Base-by-base conservation (phyloP, 1,284 basidiomycete species). In the Malassezia brasiliensis region DNA sequence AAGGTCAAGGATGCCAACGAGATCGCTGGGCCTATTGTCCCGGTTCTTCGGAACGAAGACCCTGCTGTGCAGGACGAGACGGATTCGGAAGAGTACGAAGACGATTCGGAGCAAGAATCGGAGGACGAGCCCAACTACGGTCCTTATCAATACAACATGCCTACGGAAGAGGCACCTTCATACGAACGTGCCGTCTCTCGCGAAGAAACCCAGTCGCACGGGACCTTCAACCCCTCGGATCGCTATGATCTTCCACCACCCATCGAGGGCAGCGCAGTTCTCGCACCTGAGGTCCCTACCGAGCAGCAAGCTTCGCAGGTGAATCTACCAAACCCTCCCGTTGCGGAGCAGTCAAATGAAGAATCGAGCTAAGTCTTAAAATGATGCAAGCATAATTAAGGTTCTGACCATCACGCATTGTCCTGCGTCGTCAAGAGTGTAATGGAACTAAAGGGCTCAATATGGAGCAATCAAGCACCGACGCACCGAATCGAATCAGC, bases 1-100 rank as follows among this genome's bases (percentile, higher is more conserved):
- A 57, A 52, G 41, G 25, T 15, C 32, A 57, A 57, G 46, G 50
- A 57, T 36, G 36, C 35, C n/a, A 51, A 50, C 28, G 44, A 45
- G 11, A 39, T 56, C 31, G 17, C 37, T n/a, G 55, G 50, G 15
- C 50, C 55, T 15, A 42, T 57, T 38, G 55, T 57, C 17, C 55
- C 55, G 20, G 55, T 57, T 19, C 36, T 57, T 7, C 55, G 55
- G 32, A 56, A 28, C 37, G 50, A 52, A 6, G 45, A 47, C 22
- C 50, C 45, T 20, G 31, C 6, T 34, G 45, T 32, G 1, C 10
- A 14, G 7, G 40, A 22, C 22, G 40, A 42, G 20, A 34, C 35
- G 8, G 49, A 47, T 11, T 20, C 39, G 8, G 54, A 47, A 15
- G 42, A 45, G 31, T 30, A 17, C 34, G 44, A 46, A 5, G 44